Conservation (phyloP, 2,329 filamentous ascomycete genomes). For the Xylogone sp. region DNA sequence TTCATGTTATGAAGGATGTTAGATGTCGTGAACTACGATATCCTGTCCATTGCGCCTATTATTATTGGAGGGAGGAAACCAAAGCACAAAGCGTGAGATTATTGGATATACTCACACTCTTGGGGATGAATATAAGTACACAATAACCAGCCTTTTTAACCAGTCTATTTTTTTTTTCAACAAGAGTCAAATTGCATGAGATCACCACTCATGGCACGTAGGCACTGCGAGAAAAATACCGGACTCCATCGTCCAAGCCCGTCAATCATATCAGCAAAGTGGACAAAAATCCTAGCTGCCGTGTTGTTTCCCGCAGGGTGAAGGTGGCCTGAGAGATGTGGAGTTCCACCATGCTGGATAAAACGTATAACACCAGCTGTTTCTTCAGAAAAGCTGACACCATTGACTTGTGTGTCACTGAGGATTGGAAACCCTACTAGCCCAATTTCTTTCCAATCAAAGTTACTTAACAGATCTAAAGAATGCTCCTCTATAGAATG, state of each 20-base stretch:
- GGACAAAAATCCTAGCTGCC: not conserved
- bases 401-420: not conserved
- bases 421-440: not conserved
- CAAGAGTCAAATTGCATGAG: constrained; percentile 8
- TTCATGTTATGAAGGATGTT: too few relatives aligned
- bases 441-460: not conserved
- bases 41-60: too few relatives aligned
- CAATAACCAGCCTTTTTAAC: too few relatives aligned
- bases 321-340: not conserved
- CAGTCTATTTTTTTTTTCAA: too few relatives aligned
- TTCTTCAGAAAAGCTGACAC: not conserved
- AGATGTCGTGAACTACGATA: too few relatives aligned
- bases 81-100: too few relatives aligned
- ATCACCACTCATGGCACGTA: constrained; percentile 1
- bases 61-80: too few relatives aligned
- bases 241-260: not conserved
- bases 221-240: not conserved
- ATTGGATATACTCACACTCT: too few relatives aligned
- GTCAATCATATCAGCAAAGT: not conserved
- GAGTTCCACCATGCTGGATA: not conserved
- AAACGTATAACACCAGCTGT: not conserved
- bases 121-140: too few relatives aligned
- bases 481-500: not conserved
- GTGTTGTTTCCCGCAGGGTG: not conserved
- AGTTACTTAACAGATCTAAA: not conserved